These are phyloP conservation scores for Fusarium oxysporum DNA, from an alignment of 2,329 filamentous ascomycete species.

Conservation along the genomic window DNA sequence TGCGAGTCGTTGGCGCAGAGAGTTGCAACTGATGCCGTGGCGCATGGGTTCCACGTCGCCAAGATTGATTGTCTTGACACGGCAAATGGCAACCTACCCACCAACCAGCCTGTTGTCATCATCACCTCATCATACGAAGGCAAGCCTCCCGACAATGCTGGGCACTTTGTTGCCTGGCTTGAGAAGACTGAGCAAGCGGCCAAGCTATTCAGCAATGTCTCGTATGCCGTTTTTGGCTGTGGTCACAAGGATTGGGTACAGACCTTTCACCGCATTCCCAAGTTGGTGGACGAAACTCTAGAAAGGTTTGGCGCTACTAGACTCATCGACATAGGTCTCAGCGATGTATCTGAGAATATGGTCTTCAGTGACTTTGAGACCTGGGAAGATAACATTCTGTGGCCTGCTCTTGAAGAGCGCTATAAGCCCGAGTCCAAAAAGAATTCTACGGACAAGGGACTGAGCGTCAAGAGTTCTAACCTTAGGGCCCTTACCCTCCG, in stretches of 20 bases:
- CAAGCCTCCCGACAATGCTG: conserved; percentile 77
- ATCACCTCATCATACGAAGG: conserved; percentile 80
- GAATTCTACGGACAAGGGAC: neutral
- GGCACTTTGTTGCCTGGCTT: conserved; percentile 75
- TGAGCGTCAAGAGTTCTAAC: conserved; percentile 21
- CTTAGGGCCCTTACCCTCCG: conserved; percentile 25
- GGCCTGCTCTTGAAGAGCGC: conserved; percentile 61
- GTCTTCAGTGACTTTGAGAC: conserved; percentile 74
- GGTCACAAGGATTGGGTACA: conserved; percentile 67
- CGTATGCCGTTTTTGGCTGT: conserved; percentile 77
- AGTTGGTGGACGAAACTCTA: conserved; percentile 66
- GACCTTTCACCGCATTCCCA: conserved; percentile 76
- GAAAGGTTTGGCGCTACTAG: conserved; percentile 49
- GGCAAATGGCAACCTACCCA: conserved; percentile 69
- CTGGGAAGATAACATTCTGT: conserved; percentile 70
- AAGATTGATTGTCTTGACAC: conserved; percentile 67
- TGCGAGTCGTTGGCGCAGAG: conserved; percentile 76
- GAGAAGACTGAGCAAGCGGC: conserved; percentile 55
- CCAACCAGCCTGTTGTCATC: conserved; percentile 71
- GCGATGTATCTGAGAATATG: conserved; percentile 70
- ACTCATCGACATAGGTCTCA: conserved; percentile 59
- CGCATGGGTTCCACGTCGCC: conserved; percentile 68
- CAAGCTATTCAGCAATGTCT: conserved; percentile 63
- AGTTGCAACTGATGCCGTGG: conserved; percentile 67
- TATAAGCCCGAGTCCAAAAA: conserved; percentile 36